Percentiles rank a stretch among this genome's conserved stretches.
These are phyloP conservation scores for Powellomyces hirtus DNA, from an alignment of 192 early-diverging fungal genomes.

Conservation along the genomic window DNA sequence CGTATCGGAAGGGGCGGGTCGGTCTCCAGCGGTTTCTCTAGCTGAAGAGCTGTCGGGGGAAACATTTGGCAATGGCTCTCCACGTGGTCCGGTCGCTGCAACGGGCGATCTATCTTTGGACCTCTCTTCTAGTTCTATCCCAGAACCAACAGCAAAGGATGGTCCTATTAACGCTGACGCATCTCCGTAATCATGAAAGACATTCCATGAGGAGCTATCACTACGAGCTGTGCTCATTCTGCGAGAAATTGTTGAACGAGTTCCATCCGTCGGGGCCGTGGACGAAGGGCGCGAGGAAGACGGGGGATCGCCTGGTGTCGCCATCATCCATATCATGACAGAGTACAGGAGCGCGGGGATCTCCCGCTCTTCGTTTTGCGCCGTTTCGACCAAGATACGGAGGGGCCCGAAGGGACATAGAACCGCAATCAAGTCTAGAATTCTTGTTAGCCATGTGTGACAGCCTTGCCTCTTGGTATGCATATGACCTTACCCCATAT, in stretches of 20 bases:
- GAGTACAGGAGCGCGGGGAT: slow-evolving; percentile 76
- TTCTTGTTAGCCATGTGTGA: neutral
- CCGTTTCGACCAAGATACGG: slow-evolving; percentile 74
- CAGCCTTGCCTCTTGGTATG: neutral
- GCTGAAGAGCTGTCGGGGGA: neutral
- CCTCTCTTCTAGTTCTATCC: neutral
- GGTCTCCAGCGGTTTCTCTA: neutral
- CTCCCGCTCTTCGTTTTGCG: slow-evolving; percentile 68
- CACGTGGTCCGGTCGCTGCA: neutral
- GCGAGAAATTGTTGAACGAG: neutral
- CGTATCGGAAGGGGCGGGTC: neutral
- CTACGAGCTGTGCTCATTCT: neutral
- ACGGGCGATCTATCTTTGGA: neutral
- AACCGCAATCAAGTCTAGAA: slow-evolving; percentile 76
- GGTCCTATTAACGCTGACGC: neutral
- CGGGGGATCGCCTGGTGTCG: slow-evolving; percentile 36
- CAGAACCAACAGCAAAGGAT: neutral
- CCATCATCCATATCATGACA: slow-evolving; percentile 67
- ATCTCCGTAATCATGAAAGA: slow-evolving; percentile 16
- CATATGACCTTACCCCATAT: slow-evolving; percentile 70
- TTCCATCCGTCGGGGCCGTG: too few species aligned
- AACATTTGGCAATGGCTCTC: neutral
- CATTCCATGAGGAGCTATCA: neutral
- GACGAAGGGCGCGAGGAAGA: neutral
- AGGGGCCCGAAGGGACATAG: slow-evolving; percentile 86